Evolutionary conservation across 371 early-diverging fungal genomes (phyloP), one percentile per base, ranked within the genome.

Genomic region (Rhizoclosmatium hyalinum): DNA sequence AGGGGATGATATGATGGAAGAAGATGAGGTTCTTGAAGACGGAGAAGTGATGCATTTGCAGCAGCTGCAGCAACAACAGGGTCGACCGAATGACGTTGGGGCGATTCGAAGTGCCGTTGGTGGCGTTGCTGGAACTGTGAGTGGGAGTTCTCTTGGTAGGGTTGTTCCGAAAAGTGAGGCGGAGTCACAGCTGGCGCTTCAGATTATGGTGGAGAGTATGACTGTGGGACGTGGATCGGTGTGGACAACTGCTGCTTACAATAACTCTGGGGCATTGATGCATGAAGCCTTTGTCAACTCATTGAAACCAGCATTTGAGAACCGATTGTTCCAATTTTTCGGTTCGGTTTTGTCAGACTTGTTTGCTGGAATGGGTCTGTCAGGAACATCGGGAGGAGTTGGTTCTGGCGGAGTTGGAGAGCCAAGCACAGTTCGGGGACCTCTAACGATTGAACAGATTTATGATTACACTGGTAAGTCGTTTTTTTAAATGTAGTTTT

Each of bases 401-500:
- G 6, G n/a, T 6, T 58, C 58, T 58, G 24, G 41, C 10, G 58
- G 21, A 17, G 19, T 58, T 14, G 50, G 19, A 2, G 62, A 60
- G 43, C 19, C 8, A 45, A 43, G 10, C 3, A 32, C n/a, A 10
- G 45, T 62, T 14, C 61, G 72, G 24, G 72, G 72, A 6, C 72
- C 72, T n/a, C 46, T 71, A 61, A 71, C 72, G 12, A 43, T 71
- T 46, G 72, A 71, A 39, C 60, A 71, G 44, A 44, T 71, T 17
- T 62, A 46, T 62, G 72, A 71, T 71, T 71, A 43, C 47, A 71
- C 46, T 62, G 72, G 72, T 71, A 32, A 47, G 70, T 58, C 32
- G 32, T 55, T 54, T 47, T 62, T 45, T 67, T 43, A 43, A 67
- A 19, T 17, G 0, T 67, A 19, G 5, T 67, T 41, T 64, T 41